Conservation (phyloP, 345 rosid genomes). For the Brassica cretica region DNA sequence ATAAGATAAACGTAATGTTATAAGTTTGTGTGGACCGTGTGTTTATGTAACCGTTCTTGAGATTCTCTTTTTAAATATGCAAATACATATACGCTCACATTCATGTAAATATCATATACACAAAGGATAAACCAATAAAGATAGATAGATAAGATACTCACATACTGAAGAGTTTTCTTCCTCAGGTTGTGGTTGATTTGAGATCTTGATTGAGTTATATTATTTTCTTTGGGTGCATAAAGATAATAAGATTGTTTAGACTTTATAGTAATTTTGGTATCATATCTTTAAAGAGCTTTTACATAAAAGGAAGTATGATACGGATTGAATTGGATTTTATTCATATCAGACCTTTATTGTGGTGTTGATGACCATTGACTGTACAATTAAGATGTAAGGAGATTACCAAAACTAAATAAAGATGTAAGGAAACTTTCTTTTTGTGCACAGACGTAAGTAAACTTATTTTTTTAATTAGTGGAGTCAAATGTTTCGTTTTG, state of each 20-base stretch:
- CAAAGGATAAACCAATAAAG: not conserved
- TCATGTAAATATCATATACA: not conserved
- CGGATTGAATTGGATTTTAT: not conserved
- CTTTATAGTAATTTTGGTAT: constrained; percentile 5
- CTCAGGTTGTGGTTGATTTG: constrained; percentile 13
- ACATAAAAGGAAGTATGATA: constrained; percentile 10
- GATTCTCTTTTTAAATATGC: not conserved
- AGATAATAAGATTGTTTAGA: not conserved
- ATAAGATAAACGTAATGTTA: not conserved
- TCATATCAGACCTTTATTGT: not conserved
- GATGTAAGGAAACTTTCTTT: too few relatives aligned
- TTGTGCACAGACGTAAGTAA: not conserved
- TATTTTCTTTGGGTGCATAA: not conserved
- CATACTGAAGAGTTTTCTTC: constrained; percentile 5
- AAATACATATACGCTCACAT: not conserved
- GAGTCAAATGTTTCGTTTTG: not conserved
- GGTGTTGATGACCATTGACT: not conserved
- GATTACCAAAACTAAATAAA: too few relatives aligned
- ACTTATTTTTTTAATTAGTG: not conserved
- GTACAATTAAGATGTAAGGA: not conserved
- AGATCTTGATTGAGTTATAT: not conserved
- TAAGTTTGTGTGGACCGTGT: constrained; percentile 1
- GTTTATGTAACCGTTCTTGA: constrained; percentile 9
- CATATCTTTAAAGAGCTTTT: constrained; percentile 4
- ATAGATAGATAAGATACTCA: not conserved